Evolutionary conservation across 1,284 basidiomycete species (phyloP).

Genomic region (Papiliotrema fonsecae): DNA sequence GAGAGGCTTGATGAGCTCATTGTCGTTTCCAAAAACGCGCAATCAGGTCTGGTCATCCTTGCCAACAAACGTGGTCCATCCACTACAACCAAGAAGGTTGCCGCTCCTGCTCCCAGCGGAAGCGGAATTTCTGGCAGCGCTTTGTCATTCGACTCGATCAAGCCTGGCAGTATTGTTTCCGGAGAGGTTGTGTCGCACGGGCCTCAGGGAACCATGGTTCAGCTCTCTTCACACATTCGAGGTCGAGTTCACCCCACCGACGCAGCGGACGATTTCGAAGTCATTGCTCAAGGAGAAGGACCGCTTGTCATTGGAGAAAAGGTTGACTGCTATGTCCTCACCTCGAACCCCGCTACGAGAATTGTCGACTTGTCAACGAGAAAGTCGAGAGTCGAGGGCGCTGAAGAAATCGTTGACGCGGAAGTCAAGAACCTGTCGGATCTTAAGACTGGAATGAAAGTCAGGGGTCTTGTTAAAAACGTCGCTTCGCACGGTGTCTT

Average conservation of each 20-base stretch:
- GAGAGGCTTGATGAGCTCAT: conserved; percentile 72
- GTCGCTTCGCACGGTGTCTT: conserved; percentile 80
- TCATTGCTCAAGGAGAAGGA: conserved; percentile 49
- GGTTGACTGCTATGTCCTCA: conserved; percentile 65
- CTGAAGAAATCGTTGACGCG: conserved; percentile 56
- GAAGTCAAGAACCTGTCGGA: conserved; percentile 64
- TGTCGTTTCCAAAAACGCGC: conserved; percentile 83
- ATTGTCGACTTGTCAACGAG: conserved; percentile 75
- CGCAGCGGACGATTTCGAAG: conserved; percentile 65
- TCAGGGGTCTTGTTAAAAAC: conserved; percentile 86
- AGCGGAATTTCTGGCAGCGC: conserved; percentile 50
- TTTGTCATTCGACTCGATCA: conserved; percentile 62
- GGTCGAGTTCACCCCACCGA: conserved; percentile 79
- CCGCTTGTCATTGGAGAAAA: conserved; percentile 65
- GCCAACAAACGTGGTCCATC: conserved; percentile 53
- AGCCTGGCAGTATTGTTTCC: conserved; percentile 65
- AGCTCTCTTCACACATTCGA: conserved; percentile 63
- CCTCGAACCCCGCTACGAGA: conserved; percentile 61
- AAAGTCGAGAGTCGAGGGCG: conserved; percentile 57
- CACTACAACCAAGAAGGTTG: neutral
- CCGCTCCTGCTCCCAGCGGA: conserved; percentile 51
- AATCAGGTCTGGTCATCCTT: conserved; percentile 82
- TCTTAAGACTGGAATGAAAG: conserved; percentile 64
- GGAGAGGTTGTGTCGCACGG: conserved; percentile 71
- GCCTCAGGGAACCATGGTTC: conserved; percentile 64